Evolutionary conservation across 768 basidiomycete species (phyloP), one percentile per base, ranked within the genome.

Genomic region (Suillus lakei): DNA sequence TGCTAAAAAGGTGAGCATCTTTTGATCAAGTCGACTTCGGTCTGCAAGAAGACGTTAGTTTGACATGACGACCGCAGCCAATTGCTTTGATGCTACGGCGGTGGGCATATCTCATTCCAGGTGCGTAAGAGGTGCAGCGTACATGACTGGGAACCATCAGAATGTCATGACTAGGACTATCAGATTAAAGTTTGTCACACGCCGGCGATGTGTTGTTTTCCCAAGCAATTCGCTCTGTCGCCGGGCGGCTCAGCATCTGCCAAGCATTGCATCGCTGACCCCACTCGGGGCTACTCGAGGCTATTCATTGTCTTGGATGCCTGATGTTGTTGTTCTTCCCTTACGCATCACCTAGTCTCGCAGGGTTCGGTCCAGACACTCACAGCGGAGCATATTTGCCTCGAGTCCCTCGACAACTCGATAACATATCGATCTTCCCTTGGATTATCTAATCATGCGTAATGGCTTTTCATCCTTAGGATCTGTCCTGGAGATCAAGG

Each of bases 401-500:
- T n/a, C n/a, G n/a, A n/a, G n/a, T n/a, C n/a, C n/a, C n/a, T n/a
- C n/a, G n/a, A n/a, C n/a, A n/a, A n/a, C 67, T 16, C 71, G 46
- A 53, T 59, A 67, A 67, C 36, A 64, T 55, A 23, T 46, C 32
- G 10, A 61, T 44, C 3, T 13, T 50, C 15, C 23, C 6, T 12
- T 28, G 2, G 26, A 50, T 50, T 23, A 12, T 50, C 59, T 73
- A 77, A 76, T 73, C 34, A 82, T 82, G 81, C 79, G 78, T 69
- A 79, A 82, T 81, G 81, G 79, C 61, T 68, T 69, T 43, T 36
- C 67, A 53, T 44, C 61, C 34, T 36, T 70, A 28, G 64, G 64
- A 34, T 74, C 81, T 15, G 78, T 84, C 63, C 76, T 82, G 51
- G 84, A 84, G 58, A 80, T 86, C 71, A 85, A 84, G 72, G 79